Base-by-base conservation (phyloP, 192 early-diverging fungal species). In the Fimicolochytrium jonesii region DNA sequence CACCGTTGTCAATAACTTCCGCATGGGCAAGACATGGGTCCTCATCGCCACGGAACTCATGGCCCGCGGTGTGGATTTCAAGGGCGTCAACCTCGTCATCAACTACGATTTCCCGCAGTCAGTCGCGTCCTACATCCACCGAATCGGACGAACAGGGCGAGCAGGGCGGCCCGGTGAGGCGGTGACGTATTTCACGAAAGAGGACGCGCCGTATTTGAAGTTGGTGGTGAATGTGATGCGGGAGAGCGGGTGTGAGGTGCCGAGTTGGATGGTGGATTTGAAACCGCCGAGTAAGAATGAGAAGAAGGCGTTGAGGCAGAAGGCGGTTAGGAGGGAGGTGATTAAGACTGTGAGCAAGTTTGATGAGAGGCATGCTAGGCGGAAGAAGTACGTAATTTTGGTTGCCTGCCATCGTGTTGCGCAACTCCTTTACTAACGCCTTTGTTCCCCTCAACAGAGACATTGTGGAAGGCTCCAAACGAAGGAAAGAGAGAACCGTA, bases 61-160 rank as follows among this genome's bases (percentile, higher is more conserved):
- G 90, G 88, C 93, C 6, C 89, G 97, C 70, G 97, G 97, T 82
- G 89, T 99, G 67, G 95, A 99, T 79, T 97, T 99, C 74, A 95
- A 96, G 70, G 93, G 92, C 18, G 94, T 99, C 25, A 91, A 94
- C 51, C 61, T 92, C 56, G 97, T 99, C 29, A 90, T 99, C 78
- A 99, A 99, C 69, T 99, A 95, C 60, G 97, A 99, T 69, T 95
- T 98, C 67, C 95, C 97, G 44, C 90, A 93, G 73, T 87, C 87
- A 5, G 84, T 91, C 1, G 87, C 87, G 59, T 88, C 88, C 26
- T 99, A 99, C 71, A 94, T 97, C 67, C 97, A 99, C 76, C 73
- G 97, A 59, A 94, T 98, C 68, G 97, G 95, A 47, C 92, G 97
- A 73, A 98, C 96, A 3, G 96, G 94, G 74, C 90, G 96, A 83